phyloP scores from a whole-genome alignment of 1,139 yeast genomes.

The Magnusiomyces suaveolens region DNA sequence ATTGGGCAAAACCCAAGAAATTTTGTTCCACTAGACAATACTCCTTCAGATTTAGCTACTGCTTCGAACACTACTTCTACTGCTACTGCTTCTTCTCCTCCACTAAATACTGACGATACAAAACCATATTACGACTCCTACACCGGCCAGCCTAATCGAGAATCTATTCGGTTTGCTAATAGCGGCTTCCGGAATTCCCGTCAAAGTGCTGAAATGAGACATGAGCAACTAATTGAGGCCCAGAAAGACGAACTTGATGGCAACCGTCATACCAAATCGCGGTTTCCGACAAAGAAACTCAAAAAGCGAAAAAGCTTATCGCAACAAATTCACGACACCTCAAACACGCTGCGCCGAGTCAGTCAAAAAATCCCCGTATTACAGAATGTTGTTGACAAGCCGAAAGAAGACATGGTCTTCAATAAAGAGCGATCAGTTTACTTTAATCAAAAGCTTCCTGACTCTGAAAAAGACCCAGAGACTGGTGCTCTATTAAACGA shows the following conservation, averaged over 20 bases:
- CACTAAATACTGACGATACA: not conserved
- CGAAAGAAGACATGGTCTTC: slow-evolving; percentile 2
- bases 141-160: not conserved
- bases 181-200: not conserved
- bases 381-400: slow-evolving; percentile 6
- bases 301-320: slow-evolving; percentile 1
- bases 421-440: slow-evolving; percentile 33
- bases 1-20: too few species aligned
- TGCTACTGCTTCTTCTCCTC: not conserved
- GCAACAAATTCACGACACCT: slow-evolving; percentile 5
- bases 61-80: not conserved
- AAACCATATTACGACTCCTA: not conserved
- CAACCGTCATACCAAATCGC: not conserved
- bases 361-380: slow-evolving; percentile 12
- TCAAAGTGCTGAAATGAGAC: not conserved
- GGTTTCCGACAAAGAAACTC: not conserved
- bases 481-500: slow-evolving; percentile 32
- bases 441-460: slow-evolving; percentile 58
- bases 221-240: not conserved
- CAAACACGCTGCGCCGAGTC: slow-evolving; percentile 8
- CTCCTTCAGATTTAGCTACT: not conserved
- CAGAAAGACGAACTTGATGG: not conserved
- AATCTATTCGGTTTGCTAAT: not conserved
- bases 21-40: not conserved
- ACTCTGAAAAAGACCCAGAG: slow-evolving; percentile 46